Percentiles rank a stretch among this genome's conserved stretches.
Evolutionary conservation across 2,329 filamentous ascomycete species (phyloP).

Genomic region (Aspergillus vadensis): DNA sequence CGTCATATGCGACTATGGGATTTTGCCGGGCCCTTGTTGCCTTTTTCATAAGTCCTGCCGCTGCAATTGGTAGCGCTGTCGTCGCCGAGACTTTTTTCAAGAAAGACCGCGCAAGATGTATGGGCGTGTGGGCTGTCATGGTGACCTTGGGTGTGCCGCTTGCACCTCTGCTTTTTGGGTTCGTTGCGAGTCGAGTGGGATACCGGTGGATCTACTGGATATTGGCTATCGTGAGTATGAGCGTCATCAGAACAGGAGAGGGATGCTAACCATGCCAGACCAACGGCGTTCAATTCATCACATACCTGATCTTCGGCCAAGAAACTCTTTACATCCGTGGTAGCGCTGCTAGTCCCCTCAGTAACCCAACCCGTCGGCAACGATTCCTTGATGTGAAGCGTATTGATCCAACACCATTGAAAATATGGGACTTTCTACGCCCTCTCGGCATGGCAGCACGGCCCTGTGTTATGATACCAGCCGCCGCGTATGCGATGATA

Average conservation of each 20-base stretch:
- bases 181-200: slow-evolving; percentile 53
- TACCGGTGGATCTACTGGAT: slow-evolving; percentile 65
- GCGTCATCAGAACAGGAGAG: not conserved
- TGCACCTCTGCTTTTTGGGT: slow-evolving; percentile 39
- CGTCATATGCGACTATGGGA: slow-evolving; percentile 53
- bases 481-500: not conserved
- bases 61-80: slow-evolving; percentile 56
- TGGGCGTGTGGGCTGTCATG: slow-evolving; percentile 45
- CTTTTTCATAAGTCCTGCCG: slow-evolving; percentile 58
- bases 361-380: no score
- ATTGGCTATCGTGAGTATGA: slow-evolving; percentile 53
- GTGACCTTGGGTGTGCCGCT: slow-evolving; percentile 45
- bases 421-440: not conserved
- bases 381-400: no score
- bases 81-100: slow-evolving; percentile 61
- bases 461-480: not conserved
- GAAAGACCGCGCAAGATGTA: slow-evolving; percentile 52
- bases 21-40: slow-evolving; percentile 53
- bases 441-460: not conserved
- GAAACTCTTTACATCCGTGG: slow-evolving; percentile 54
- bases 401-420: slow-evolving; percentile 49
- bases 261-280: slow-evolving; percentile 24
- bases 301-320: slow-evolving; percentile 56
- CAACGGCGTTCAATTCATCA: slow-evolving; percentile 57
- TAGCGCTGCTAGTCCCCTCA: no score